These are phyloP conservation scores for Fusarium begoniae DNA, from an alignment of 2,329 filamentous ascomycete species.

Conservation along the genomic window DNA sequence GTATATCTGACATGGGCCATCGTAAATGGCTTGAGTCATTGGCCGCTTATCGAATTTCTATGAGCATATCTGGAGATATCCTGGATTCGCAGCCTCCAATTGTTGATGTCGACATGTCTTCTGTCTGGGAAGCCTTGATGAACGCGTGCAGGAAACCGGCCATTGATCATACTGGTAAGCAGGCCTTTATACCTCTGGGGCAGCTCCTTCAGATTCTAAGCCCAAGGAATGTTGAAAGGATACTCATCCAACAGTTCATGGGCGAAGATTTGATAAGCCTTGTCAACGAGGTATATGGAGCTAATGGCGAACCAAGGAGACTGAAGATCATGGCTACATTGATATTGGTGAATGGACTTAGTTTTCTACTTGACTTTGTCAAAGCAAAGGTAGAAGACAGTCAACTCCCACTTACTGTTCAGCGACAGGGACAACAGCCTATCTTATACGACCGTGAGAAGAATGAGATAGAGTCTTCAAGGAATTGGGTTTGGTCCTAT, in stretches of 20 bases:
- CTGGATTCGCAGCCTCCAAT: not conserved
- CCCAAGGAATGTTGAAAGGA: not conserved
- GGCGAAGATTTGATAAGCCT: not conserved
- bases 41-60: not conserved
- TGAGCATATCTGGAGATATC: fast-evolving
- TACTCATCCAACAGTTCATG: not conserved
- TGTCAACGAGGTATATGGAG: not conserved
- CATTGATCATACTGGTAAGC: not conserved
- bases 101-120: not conserved
- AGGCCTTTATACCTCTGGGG: not conserved
- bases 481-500: not conserved
- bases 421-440: not conserved
- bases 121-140: not conserved
- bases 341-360: not conserved
- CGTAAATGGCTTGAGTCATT: not conserved
- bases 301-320: not conserved
- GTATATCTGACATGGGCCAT: not conserved
- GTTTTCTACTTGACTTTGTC: not conserved
- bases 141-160: not conserved
- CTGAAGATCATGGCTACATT: not conserved
- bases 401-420: not conserved
- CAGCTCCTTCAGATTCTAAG: not conserved
- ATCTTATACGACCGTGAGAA: not conserved
- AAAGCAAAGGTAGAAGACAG: not conserved
- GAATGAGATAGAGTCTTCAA: not conserved